Evolutionary conservation across 495 filamentous ascomycete species (phyloP).

Genomic region (Cercophora newfieldiana): DNA sequence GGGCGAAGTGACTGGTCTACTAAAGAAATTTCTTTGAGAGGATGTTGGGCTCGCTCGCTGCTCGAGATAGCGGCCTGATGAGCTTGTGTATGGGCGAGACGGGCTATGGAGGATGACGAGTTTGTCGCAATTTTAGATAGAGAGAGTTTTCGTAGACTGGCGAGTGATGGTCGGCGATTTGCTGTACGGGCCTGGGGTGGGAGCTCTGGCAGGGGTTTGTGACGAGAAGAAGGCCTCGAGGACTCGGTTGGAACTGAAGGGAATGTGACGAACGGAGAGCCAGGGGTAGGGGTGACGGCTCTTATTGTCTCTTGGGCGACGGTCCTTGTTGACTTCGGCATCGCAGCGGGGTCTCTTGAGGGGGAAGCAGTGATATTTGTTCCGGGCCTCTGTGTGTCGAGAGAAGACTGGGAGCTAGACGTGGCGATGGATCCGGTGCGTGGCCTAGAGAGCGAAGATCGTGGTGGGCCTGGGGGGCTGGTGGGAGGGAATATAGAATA

Average conservation of each 20-base stretch:
- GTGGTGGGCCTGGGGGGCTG: background rate
- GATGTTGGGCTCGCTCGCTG: background rate
- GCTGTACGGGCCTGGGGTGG: slow-evolving; percentile 2
- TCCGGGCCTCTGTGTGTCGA: background rate
- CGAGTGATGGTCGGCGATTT: slow-evolving; percentile 18
- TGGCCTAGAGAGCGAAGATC: background rate
- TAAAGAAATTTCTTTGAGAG: too few relatives aligned
- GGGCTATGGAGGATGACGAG: slow-evolving; percentile 22
- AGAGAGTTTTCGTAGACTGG: slow-evolving; percentile 21
- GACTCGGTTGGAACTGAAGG: background rate
- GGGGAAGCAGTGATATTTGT: background rate
- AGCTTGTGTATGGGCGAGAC: slow-evolving; percentile 17
- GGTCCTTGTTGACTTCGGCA: background rate
- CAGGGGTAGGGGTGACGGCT: background rate
- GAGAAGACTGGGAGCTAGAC: background rate
- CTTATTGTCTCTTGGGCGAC: background rate
- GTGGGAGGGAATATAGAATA: slow-evolving; percentile 34
- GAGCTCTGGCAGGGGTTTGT: slow-evolving; percentile 10
- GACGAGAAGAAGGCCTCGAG: background rate
- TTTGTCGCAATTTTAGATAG: slow-evolving; percentile 22
- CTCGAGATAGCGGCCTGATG: background rate
- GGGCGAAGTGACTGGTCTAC: background rate
- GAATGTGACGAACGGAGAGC: background rate
- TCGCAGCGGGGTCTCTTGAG: background rate
- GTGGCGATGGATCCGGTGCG: background rate